Percentiles rank a stretch among this genome's conserved stretches.
Evolutionary conservation across 768 basidiomycete species (phyloP).

Genomic region (Imleria badia): DNA sequence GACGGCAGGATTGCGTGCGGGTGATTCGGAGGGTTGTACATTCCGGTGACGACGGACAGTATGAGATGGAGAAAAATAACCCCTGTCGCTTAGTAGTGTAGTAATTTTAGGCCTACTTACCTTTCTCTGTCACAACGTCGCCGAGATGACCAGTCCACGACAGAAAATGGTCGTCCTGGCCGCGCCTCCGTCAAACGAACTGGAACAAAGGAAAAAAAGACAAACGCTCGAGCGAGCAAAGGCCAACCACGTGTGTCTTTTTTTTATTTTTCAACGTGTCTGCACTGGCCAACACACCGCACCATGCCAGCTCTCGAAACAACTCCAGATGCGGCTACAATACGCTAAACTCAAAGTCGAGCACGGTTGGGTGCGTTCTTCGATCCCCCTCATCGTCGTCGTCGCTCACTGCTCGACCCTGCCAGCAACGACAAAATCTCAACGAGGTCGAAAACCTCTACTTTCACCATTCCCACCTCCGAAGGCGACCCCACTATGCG

Average conservation of each 20-base stretch:
- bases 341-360: conserved; percentile 80
- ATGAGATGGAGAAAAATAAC: neutral
- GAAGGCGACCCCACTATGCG: conserved; percentile 27
- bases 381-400: neutral
- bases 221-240: conserved; percentile 55
- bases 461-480: conserved; percentile 67
- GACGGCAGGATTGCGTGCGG: neutral
- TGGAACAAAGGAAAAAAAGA: conserved; percentile 42
- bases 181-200: conserved; percentile 27
- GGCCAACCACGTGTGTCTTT: conserved; percentile 51
- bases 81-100: neutral
- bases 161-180: conserved; percentile 21
- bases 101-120: neutral
- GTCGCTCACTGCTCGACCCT: neutral
- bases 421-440: conserved; percentile 71
- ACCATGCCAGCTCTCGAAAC: conserved; percentile 56
- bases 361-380: conserved; percentile 65
- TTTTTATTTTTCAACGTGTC: neutral
- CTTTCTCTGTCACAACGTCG: too few relatives aligned
- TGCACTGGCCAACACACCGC: neutral
- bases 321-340: conserved; percentile 71
- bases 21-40: neutral
- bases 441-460: conserved; percentile 84
- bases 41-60: neutral
- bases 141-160: conserved; percentile 11